phyloP scores from a whole-genome alignment of 495 filamentous ascomycete species.

The Aspergillus baeticus region DNA sequence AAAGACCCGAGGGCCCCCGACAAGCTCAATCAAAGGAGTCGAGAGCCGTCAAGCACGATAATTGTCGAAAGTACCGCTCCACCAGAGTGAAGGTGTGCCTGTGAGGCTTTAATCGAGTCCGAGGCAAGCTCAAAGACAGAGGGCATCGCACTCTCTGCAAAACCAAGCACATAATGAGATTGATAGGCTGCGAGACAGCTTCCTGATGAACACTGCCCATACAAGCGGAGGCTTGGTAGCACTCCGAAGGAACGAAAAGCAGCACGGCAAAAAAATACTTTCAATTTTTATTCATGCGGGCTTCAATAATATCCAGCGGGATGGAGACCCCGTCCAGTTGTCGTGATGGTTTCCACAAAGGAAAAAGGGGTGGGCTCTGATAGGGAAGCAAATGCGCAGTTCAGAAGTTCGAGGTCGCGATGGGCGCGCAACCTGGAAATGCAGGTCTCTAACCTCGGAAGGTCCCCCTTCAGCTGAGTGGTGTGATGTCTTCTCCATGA shows the following conservation, averaged over 20 bases:
- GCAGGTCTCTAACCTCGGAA: conserved; percentile 40
- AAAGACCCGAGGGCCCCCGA: not conserved
- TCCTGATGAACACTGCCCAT: not conserved
- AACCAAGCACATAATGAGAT: not conserved
- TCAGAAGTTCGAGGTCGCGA: conserved; percentile 17
- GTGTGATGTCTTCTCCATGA: conserved; percentile 18
- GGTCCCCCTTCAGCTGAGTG: conserved; percentile 17
- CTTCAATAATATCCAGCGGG: not conserved
- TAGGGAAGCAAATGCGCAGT: conserved; percentile 21
- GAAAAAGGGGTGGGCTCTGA: conserved; percentile 11
- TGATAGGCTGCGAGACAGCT: not conserved
- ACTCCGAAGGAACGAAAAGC: not conserved
- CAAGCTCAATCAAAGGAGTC: not conserved
- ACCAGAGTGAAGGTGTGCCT: not conserved
- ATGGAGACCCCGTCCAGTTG: not conserved
- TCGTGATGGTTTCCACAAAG: not conserved
- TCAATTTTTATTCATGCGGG: not conserved
- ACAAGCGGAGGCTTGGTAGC: not conserved
- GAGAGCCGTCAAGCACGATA: not conserved
- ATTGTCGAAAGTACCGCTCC: conserved; percentile 4
- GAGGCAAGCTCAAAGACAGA: not conserved
- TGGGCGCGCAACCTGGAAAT: conserved; percentile 11
- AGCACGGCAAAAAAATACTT: too few relatives aligned
- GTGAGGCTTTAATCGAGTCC: not conserved
- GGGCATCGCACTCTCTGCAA: not conserved